Conservation (phyloP, 2,329 filamentous ascomycete genomes). For the Chrysosporium queenslandicum region DNA sequence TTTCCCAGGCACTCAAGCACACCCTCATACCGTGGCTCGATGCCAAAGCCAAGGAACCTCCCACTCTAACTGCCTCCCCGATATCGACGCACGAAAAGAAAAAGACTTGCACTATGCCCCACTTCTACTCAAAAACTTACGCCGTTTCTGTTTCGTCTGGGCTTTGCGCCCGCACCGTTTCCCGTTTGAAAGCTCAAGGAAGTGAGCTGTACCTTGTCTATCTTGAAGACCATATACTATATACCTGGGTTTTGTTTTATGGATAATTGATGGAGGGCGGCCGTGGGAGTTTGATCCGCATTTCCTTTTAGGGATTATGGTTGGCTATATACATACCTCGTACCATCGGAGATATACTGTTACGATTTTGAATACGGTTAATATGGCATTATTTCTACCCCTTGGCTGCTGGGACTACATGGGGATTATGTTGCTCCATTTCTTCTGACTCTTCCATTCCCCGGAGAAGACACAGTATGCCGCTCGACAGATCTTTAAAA, state of each 20-base stretch:
- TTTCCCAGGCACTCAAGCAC: conserved; percentile 9
- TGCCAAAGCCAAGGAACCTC: conserved; percentile 9
- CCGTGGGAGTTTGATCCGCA: neutral
- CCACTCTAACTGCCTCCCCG: conserved; percentile 1
- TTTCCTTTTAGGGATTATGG: neutral
- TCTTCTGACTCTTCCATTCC: neutral
- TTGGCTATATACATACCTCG: neutral
- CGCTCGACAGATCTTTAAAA: too few species aligned
- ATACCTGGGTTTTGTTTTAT: neutral
- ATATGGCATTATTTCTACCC: neutral
- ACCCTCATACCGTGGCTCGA: conserved; percentile 4
- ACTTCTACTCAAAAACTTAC: neutral
- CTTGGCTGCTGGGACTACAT: neutral
- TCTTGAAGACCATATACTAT: neutral
- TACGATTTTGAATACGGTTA: neutral
- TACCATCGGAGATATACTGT: neutral
- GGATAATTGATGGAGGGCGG: neutral
- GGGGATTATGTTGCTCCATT: neutral
- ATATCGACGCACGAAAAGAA: neutral
- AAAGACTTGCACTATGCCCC: neutral
- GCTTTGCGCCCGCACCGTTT: neutral
- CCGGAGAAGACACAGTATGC: neutral
- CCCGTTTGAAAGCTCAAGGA: neutral
- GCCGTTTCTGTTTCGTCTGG: neutral
- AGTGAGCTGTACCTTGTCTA: neutral